These are phyloP conservation scores for Venturia aucupariae DNA, from an alignment of 2,329 filamentous ascomycete species.

Conservation along the genomic window DNA sequence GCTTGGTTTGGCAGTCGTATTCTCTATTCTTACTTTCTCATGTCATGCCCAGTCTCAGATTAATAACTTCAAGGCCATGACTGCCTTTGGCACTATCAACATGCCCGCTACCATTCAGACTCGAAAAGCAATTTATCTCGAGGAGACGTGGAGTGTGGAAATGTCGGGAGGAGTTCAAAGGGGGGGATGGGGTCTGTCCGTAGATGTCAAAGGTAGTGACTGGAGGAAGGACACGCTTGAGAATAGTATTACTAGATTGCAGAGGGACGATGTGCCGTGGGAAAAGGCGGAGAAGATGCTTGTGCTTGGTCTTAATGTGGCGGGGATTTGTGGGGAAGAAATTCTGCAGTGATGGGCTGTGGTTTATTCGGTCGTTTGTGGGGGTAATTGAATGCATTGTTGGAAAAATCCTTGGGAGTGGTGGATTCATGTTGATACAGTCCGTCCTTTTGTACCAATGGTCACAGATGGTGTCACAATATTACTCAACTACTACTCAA, in stretches of 20 bases:
- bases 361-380: too few species aligned
- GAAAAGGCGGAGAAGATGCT: not conserved
- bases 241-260: not conserved
- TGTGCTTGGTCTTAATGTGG: not conserved
- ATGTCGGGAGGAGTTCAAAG: not conserved
- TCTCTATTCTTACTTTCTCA: too few species aligned
- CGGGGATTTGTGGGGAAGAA: not conserved
- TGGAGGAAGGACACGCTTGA: not conserved
- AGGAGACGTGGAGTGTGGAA: not conserved
- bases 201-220: not conserved
- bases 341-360: not conserved
- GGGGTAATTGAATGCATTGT: too few species aligned
- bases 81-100: not conserved
- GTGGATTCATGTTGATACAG: too few species aligned
- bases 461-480: too few species aligned
- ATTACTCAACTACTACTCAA: too few species aligned
- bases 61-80: not conserved
- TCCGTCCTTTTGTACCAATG: too few species aligned
- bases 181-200: too few species aligned
- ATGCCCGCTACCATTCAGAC: not conserved
- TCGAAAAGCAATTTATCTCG: not conserved
- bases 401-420: too few species aligned
- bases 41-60: not conserved
- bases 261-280: not conserved
- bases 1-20: too few species aligned